These are phyloP conservation scores for Capronia americana DNA, from an alignment of 2,329 filamentous ascomycete genomes.

Conservation along the genomic window DNA sequence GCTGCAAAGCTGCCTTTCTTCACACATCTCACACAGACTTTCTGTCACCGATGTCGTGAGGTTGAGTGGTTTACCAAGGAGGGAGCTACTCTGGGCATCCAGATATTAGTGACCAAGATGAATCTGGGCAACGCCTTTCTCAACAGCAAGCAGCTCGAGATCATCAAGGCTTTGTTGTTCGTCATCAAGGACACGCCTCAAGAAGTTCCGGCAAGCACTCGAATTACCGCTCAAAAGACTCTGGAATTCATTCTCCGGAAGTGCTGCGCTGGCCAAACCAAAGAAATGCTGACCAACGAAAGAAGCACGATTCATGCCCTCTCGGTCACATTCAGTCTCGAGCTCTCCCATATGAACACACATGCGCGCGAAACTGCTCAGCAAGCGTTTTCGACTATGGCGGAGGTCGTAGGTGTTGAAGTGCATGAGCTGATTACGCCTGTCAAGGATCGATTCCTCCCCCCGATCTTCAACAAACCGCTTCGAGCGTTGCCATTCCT, in stretches of 20 bases:
- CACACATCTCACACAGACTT: conserved; percentile 77
- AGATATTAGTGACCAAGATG: conserved; percentile 82
- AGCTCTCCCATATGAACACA: conserved; percentile 93
- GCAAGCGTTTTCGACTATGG: conserved; percentile 78
- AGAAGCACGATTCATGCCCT: conserved; percentile 74
- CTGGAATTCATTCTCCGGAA: conserved; percentile 78
- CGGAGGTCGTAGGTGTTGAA: conserved; percentile 76
- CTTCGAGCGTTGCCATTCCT: conserved; percentile 89
- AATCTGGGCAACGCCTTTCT: conserved; percentile 87
- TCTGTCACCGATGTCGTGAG: conserved; percentile 94
- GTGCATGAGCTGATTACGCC: conserved; percentile 88
- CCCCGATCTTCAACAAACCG: conserved; percentile 94
- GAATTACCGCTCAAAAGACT: conserved; percentile 80
- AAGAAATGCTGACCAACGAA: conserved; percentile 75
- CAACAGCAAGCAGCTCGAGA: conserved; percentile 79
- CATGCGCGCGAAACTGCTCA: conserved; percentile 90
- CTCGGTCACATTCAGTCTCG: conserved; percentile 83
- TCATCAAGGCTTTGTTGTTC: conserved; percentile 89
- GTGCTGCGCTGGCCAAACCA: conserved; percentile 79
- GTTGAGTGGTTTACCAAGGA: conserved; percentile 99
- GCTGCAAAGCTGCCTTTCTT: conserved; percentile 85
- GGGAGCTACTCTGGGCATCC: conserved; percentile 88
- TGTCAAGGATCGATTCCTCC: conserved; percentile 86
- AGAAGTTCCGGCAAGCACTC: conserved; percentile 88
- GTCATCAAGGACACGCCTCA: conserved; percentile 98